Evolutionary conservation across 2,329 filamentous ascomycete species (phyloP).

Genomic region (Penicillium capsulatum): DNA sequence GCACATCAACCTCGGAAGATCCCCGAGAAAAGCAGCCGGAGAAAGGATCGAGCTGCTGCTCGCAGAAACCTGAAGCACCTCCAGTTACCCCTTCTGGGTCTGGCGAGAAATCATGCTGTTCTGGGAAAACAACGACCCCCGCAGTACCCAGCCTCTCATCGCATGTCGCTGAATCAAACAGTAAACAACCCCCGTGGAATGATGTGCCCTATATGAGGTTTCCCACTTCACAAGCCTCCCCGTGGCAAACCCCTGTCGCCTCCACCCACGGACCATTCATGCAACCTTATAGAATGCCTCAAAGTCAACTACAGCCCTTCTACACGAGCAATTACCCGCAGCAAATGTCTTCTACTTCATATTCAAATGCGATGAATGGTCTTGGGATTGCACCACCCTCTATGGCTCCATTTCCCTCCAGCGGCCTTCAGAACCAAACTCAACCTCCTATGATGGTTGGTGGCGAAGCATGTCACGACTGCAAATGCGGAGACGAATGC

Average conservation of each 20-base stretch:
- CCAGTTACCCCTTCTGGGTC: slow-evolving; percentile 7
- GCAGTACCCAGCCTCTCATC: slow-evolving; percentile 1
- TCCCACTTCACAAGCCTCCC: slow-evolving; percentile 11
- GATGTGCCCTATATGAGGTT: slow-evolving; percentile 15
- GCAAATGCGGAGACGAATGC: slow-evolving; percentile 44
- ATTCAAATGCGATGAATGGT: slow-evolving; percentile 14
- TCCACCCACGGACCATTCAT: slow-evolving; percentile 14
- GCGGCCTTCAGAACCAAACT: slow-evolving; percentile 10
- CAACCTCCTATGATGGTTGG: slow-evolving; percentile 4
- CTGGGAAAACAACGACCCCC: slow-evolving; percentile 13
- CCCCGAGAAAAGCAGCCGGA: background rate
- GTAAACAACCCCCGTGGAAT: slow-evolving; percentile 12
- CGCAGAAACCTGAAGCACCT: slow-evolving; percentile 12
- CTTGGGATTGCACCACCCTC: slow-evolving; percentile 16
- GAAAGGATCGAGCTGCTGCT: slow-evolving; percentile 24
- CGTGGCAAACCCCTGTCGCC: slow-evolving; percentile 22
- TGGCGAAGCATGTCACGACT: slow-evolving; percentile 32
- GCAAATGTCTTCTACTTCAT: slow-evolving; percentile 11
- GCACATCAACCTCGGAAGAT: too few species aligned
- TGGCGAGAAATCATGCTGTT: slow-evolving; percentile 30
- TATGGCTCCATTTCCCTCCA: slow-evolving; percentile 13
- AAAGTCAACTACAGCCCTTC: slow-evolving; percentile 5
- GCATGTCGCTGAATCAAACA: slow-evolving; percentile 1
- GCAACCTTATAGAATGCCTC: slow-evolving; percentile 14
- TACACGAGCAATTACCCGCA: slow-evolving; percentile 19